Base-by-base conservation (phyloP, 768 basidiomycete genomes). In the Plicaturopsis crispa region DNA sequence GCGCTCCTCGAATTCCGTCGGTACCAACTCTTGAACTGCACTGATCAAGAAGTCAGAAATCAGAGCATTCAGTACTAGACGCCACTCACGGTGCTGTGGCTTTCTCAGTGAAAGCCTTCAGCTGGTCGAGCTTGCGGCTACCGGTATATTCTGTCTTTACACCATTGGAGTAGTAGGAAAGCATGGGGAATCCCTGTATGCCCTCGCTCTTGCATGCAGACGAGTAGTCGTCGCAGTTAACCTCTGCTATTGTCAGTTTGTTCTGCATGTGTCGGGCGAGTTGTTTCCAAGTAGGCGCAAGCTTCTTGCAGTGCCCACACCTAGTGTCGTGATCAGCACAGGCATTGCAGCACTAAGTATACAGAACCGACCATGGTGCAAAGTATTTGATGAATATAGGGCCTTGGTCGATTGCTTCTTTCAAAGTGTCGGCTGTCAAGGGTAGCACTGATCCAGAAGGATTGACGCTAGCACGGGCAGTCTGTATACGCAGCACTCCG, bases 291-390 rank as follows among this genome's bases (percentile, higher is more conserved):
- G 66, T 70, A 36, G 81, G 91, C 1, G 88, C 87, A 2, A 98
- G 70, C 53, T 88, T 88, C 65, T 96, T 93, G 73, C 94, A 99
- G 61, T 98, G 93, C 4, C 87, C 87, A 55, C 93, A 97, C 88
- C 75, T 75, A 26, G 19, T 2, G 10, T 17, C 7, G 3, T 6
- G 31, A 33, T 14, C 33, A 35, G 20, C 16, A 5, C 8, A 26
- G 19, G 4, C 2, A 17, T 34, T 12, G 17, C 16, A 41, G 18
- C 31, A 5, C 18, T 32, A 30, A 18, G 6, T 19, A 24, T 4
- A n/a, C 18, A 14, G 5, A 18, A 53, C 57, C 22, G 51, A 78
- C 84, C 93, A 98, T 0, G 93, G 93, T 0, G 92, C 94, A 55
- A 74, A 98, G 66, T 87, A 98, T 54, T 84, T 83, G 56, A 84